Conservation (phyloP, 2,329 filamentous ascomycete species). For the Cladorrhinum sp. region DNA sequence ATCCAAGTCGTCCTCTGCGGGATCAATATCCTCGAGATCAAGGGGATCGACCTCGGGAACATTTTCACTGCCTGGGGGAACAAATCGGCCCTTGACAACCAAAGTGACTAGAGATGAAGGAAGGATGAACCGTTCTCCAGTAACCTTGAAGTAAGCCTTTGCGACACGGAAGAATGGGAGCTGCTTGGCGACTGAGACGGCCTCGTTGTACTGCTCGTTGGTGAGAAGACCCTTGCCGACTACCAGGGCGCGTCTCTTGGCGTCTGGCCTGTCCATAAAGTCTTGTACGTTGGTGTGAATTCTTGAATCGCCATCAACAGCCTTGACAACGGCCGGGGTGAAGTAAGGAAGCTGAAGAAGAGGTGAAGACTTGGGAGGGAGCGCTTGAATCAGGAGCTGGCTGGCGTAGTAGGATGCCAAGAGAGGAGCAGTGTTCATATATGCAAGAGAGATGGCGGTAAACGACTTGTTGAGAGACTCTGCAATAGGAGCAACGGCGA, state of each 20-base stretch:
- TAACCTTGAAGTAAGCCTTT: conserved; percentile 97
- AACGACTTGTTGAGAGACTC: conserved; percentile 83
- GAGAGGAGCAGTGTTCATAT: conserved; percentile 77
- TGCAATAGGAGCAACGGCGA: conserved; percentile 82
- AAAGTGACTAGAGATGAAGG: conserved; percentile 90
- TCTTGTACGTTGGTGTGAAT: conserved; percentile 76
- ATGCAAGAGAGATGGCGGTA: conserved; percentile 81
- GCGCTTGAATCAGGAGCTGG: conserved; percentile 85
- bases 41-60: conserved; percentile 71
- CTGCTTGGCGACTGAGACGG: conserved; percentile 74
- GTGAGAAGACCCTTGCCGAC: conserved; percentile 69
- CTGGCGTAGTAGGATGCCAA: conserved; percentile 76
- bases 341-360: conserved; percentile 90
- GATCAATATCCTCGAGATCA: conserved; percentile 87
- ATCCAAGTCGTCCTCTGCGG: conserved; percentile 87
- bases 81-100: conserved; percentile 89
- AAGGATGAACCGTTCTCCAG: conserved; percentile 88
- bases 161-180: conserved; percentile 80
- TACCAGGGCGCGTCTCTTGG: conserved; percentile 67
- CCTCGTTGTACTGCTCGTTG: conserved; percentile 72
- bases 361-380: conserved; percentile 78
- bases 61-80: conserved; percentile 77
- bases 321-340: conserved; percentile 62
- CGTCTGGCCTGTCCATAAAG: conserved; percentile 81
- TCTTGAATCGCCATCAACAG: conserved; percentile 72